These are phyloP conservation scores for Blepharisma undulans DNA, from an alignment of 169 alveolate genomes.

Conservation along the genomic window DNA sequence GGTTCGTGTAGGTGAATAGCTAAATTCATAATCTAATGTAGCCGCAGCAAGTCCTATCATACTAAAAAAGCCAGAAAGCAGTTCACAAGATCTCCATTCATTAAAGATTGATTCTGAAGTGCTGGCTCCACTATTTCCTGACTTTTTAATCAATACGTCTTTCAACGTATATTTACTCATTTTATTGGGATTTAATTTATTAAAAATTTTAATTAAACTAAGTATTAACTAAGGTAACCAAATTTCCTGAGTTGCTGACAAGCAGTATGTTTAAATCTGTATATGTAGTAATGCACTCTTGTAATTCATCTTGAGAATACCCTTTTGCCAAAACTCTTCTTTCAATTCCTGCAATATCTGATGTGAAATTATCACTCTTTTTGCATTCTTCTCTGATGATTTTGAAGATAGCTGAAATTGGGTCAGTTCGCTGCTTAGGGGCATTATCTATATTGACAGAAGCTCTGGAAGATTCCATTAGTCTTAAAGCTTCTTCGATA, in stretches of 20 bases:
- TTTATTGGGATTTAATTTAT: neutral
- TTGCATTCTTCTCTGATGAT: conserved; percentile 35
- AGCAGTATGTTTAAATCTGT: conserved; percentile 8
- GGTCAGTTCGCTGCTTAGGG: conserved; percentile 11
- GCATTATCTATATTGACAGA: conserved; percentile 80
- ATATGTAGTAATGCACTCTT: neutral
- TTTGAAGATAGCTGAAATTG: conserved; percentile 11
- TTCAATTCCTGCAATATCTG: neutral
- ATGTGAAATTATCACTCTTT: neutral
- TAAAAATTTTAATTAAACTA: neutral
- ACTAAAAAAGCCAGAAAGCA: conserved; percentile 4
- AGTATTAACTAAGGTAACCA: neutral
- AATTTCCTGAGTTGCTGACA: neutral
- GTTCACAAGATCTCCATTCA: conserved; percentile 19
- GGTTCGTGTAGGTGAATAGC: conserved; percentile 8
- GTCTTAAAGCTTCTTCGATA: conserved; percentile 95
- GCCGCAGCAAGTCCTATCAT: conserved; percentile 6
- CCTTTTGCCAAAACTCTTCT: conserved; percentile 7
- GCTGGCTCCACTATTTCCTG: neutral
- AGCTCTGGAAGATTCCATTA: conserved; percentile 88
- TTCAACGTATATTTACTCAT: neutral
- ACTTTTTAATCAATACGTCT: neutral
- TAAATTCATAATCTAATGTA: conserved; percentile 24
- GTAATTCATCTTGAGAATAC: neutral
- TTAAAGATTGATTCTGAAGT: neutral